A percentile compares a stretch with the other conserved stretches of the same genome.
Evolutionary conservation across 23 red algal genomes (phyloP).

Genomic region (Pyropia haitanensis): DNA sequence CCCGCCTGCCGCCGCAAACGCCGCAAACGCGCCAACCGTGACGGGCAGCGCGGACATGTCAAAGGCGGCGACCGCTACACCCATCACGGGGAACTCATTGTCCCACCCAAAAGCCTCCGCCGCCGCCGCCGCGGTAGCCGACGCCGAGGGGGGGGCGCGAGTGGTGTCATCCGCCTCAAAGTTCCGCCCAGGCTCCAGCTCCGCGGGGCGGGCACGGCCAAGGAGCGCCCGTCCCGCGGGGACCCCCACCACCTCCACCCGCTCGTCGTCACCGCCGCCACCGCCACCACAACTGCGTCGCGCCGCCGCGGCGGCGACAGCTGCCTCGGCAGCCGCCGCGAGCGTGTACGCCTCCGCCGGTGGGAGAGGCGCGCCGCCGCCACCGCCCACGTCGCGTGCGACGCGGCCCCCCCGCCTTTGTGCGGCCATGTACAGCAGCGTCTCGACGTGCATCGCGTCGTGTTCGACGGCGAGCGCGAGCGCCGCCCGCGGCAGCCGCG

Average conservation of each 20-base stretch:
- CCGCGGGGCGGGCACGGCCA: neutral
- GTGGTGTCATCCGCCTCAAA: too few species aligned
- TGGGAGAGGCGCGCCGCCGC: too few species aligned
- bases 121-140: neutral
- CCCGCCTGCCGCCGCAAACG: slow-evolving; percentile 77
- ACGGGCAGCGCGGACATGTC: slow-evolving; percentile 51
- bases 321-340: too few species aligned
- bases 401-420: slow-evolving; percentile 2
- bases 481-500: slow-evolving; percentile 1
- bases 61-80: slow-evolving; percentile 18
- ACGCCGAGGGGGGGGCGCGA: neutral
- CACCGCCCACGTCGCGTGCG: neutral
- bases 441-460: slow-evolving; percentile 93
- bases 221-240: neutral
- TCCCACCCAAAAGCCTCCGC: slow-evolving; percentile 41
- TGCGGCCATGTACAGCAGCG: slow-evolving; percentile 80
- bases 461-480: slow-evolving; percentile 60
- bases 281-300: neutral
- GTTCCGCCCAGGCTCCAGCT: neutral
- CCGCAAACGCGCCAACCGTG: slow-evolving; percentile 39
- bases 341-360: too few species aligned
- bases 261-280: neutral
- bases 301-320: neutral
- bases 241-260: neutral
- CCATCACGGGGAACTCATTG: slow-evolving; percentile 58